A percentile compares a stretch with the other conserved stretches of the same genome.
Evolutionary conservation across 139 green algal genomes (phyloP).

Genomic region (Mychonastes homosphaera): DNA sequence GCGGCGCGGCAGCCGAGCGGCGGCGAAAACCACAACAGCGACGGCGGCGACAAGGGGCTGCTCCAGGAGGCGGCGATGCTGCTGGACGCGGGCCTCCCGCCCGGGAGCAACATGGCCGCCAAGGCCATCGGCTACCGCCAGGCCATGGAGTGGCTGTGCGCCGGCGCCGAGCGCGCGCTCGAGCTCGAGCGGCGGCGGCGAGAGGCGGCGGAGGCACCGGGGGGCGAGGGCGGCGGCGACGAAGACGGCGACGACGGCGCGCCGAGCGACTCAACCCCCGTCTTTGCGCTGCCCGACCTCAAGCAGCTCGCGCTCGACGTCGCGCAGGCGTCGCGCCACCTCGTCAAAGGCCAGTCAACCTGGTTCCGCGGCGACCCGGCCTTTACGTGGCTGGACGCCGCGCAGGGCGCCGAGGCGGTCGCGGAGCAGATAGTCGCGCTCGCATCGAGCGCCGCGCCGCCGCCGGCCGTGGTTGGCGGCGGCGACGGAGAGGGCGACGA

Average conservation of each 20-base stretch:
- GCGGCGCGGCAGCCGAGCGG: no score
- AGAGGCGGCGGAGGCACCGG: background rate
- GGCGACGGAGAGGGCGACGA: constrained; percentile 18
- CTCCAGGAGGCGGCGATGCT: constrained; percentile 46
- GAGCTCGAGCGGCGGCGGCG: background rate
- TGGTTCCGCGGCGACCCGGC: constrained; percentile 65
- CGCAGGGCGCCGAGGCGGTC: background rate
- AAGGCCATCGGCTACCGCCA: constrained; percentile 61
- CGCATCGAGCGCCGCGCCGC: background rate
- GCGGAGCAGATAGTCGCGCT: background rate
- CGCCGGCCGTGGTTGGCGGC: constrained; percentile 2
- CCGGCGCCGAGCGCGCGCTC: background rate
- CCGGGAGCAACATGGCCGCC: constrained; percentile 47
- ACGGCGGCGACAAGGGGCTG: no score
- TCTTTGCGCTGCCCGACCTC: constrained; percentile 9
- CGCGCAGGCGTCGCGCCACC: constrained; percentile 46
- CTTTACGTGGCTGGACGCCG: constrained; percentile 46
- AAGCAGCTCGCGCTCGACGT: constrained; percentile 41
- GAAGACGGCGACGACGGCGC: background rate
- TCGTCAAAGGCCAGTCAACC: constrained; percentile 64
- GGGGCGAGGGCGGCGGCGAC: background rate
- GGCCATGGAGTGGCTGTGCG: constrained; percentile 30
- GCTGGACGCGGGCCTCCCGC: constrained; percentile 35
- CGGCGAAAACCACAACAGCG: no score
- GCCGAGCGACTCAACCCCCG: no score